Conservation (phyloP, 495 filamentous ascomycete genomes). For the Penicillium taxi region DNA sequence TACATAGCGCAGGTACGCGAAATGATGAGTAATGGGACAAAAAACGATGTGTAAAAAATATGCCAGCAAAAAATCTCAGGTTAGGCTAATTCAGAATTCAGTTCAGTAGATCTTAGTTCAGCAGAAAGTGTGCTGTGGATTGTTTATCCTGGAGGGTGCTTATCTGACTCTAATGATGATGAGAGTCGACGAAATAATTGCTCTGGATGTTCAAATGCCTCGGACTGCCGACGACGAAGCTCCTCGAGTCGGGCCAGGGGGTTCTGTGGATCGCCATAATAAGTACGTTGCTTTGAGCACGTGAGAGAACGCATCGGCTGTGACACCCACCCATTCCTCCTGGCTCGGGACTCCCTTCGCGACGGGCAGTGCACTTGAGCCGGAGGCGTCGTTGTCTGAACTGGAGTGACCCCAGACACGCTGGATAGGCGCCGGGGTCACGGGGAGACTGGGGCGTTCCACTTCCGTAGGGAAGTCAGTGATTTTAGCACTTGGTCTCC, state of each 20-base stretch:
- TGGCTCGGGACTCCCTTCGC: slow-evolving; percentile 79
- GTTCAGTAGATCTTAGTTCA: no score
- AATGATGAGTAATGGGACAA: no score
- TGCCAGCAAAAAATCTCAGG: no score
- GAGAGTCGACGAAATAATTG: slow-evolving; percentile 12
- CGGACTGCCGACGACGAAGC: slow-evolving; percentile 55
- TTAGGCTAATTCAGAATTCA: no score
- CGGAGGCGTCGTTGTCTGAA: slow-evolving; percentile 37
- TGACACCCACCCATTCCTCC: slow-evolving; percentile 80
- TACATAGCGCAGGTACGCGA: slow-evolving; percentile 8
- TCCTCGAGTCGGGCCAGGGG: slow-evolving; percentile 61
- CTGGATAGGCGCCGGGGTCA: slow-evolving; percentile 74
- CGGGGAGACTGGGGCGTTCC: slow-evolving; percentile 82
- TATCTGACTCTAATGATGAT: not conserved
- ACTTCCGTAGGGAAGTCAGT: slow-evolving; percentile 81
- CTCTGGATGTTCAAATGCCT: slow-evolving; percentile 40
- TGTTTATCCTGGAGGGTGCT: not conserved
- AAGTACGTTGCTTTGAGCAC: slow-evolving; percentile 50
- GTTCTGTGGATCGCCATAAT: slow-evolving; percentile 60
- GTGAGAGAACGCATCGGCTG: slow-evolving; percentile 44
- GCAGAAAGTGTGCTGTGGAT: not conserved
- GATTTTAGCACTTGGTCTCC: slow-evolving; percentile 51
- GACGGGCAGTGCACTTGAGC: slow-evolving; percentile 45
- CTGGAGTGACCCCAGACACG: slow-evolving; percentile 45
- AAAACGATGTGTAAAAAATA: no score